Evolutionary conservation across 176 grass and related monocot genomes (phyloP).

Genomic region (Otatea glauca): DNA sequence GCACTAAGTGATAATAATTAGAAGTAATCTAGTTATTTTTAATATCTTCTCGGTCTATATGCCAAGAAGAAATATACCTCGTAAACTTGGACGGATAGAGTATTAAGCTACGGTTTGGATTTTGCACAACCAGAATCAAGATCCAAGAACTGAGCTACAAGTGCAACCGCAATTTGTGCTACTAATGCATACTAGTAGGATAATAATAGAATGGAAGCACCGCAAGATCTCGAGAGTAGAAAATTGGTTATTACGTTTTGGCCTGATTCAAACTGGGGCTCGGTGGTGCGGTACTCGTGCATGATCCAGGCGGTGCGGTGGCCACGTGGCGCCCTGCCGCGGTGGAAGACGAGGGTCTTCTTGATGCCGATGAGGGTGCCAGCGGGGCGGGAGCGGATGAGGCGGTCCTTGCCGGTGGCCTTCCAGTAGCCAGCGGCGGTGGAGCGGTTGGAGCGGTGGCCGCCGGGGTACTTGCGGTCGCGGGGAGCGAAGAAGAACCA

Average conservation of each 20-base stretch:
- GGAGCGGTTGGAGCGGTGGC: conserved; percentile 70
- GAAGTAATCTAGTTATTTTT: too few relatives aligned
- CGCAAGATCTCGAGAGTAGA: neutral
- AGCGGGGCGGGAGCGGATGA: conserved; percentile 51
- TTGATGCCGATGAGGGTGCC: conserved; percentile 65
- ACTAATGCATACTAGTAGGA: neutral
- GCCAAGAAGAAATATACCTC: too few relatives aligned
- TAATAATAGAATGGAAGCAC: neutral
- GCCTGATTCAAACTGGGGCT: conserved; percentile 39
- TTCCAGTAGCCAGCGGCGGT: conserved; percentile 95
- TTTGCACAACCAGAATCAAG: neutral
- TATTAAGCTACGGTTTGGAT: neutral
- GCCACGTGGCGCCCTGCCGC: conserved; percentile 55
- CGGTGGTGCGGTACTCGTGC: conserved; percentile 74
- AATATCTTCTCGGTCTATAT: too few relatives aligned
- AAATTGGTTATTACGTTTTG: conserved; percentile 36
- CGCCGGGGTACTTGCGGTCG: conserved; percentile 58
- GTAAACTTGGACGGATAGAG: too few relatives aligned
- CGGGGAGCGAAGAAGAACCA: conserved; percentile 78
- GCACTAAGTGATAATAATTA: too few relatives aligned
- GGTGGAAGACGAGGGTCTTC: conserved; percentile 77
- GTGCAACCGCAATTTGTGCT: neutral
- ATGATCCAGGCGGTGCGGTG: conserved; percentile 64
- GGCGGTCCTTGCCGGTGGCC: conserved; percentile 92
- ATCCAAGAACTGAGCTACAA: neutral